Base-by-base conservation (phyloP, 1,284 basidiomycete genomes). In the Ceratorhiza oryzae-sativae region DNA sequence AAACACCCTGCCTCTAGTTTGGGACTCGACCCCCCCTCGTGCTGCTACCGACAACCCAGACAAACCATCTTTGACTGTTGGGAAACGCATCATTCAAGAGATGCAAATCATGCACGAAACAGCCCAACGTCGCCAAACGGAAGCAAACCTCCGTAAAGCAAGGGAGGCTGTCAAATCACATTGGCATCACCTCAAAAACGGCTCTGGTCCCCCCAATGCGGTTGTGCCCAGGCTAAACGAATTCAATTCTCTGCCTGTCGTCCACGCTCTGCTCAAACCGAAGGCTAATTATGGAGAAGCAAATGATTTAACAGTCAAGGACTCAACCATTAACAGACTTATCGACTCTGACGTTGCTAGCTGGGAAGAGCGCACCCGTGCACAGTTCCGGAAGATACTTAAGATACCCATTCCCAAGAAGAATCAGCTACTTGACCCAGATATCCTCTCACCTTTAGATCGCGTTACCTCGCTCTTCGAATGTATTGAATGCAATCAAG, bases 311-410 rank as follows among this genome's bases (percentile, higher is more conserved):
- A 46, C 48, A 5, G 3, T 30, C 15, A 59, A 70, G n/a, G 67
- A 70, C n/a, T 70, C 67, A 45, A 70, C 67, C 5, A 18, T 70
- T 6, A 45, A 34, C 53, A 70, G 59, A 32, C 53, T 70, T 1
- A 55, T 70, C 9, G 18, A 49, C 23, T 15, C 53, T 23, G 55
- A 58, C 27, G 67, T 70, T 15, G 23, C 39, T 13, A 46, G 25
- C 15, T 70, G 67, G 67, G 55, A 70, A 23, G 55, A 49, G 30
- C 53, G 67, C 20, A 70, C 67, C 20, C 36, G 32, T 10, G 67
- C 41, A 13, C 67, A 70, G n/a, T 70, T 70, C n/a, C 53, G 67
- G 13, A 70, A 70, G 18, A 58, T 59, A 18, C 67, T 70, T 34
- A 27, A 59, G 30, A 32, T 70, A 23, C 67, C 67, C 30, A 70